Evolutionary conservation across 2,329 filamentous ascomycete species (phyloP), one percentile per base, ranked within the genome.

Genomic region (Cladosporium colombiae): DNA sequence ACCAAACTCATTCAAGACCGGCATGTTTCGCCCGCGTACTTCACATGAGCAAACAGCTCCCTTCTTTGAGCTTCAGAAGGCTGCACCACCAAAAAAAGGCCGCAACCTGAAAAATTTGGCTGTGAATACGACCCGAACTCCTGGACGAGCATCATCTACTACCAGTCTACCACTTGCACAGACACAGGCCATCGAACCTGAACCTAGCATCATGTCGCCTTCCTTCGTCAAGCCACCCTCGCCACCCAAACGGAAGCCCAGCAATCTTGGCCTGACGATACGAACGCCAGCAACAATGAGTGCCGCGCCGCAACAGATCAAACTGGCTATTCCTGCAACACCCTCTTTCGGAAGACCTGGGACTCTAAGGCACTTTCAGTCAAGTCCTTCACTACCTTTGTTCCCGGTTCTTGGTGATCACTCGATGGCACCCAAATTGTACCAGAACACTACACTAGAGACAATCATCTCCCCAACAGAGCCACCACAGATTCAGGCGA

Each of bases 181-280:
- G 18, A 63, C 76, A 80, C 16, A 80, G 82, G 60, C 73, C 88
- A 21, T 8, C 8, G 52, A 55, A 55, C 84, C 64, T 74, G 76
- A 79, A 50, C 87, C 88, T 0, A 90, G 91, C 49, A 89, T 91
- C 7, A 83, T 87, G 2, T 91, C 90, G 2, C 90, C 90, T 4
- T 87, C 87, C 1, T 95, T 95, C 74, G 92, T 93, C 73, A 93
- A 93, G 76, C 91, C 91, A 10, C 86, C 84, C 53, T 91, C 91
- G 53, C 89, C 90, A 74, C 88, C 76, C 3, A 82, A 83, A 69
- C 81, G 90, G 73, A 92, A 91, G 72, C 91, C 91, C 2, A 93
- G 90, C 72, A 87, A 91, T 71, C 81, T 95, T 35, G 92, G 91
- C 70, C 81, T 95, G 62, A 93, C 86, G 3, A 86, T 89, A 60